These are phyloP conservation scores for Paraleonurus japonicus DNA, from an alignment of 257 asterid species.

Conservation along the genomic window DNA sequence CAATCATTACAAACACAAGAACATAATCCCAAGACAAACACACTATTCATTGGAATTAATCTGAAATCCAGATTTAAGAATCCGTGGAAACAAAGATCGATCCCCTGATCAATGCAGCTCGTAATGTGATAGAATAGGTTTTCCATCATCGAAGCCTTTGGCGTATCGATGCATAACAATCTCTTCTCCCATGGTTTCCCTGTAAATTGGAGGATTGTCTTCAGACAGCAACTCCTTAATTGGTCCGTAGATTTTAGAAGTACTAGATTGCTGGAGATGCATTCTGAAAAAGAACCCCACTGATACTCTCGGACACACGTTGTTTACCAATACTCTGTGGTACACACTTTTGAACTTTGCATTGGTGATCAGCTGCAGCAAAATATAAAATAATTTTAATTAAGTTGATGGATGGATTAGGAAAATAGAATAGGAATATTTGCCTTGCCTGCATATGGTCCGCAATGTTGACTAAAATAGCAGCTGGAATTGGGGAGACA, in stretches of 20 bases:
- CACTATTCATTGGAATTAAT: too few relatives aligned
- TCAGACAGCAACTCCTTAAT: conserved; percentile 34
- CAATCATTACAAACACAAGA: too few relatives aligned
- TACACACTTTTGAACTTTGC: conserved; percentile 39
- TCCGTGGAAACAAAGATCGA: too few relatives aligned
- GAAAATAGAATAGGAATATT: background rate
- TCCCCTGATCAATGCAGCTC: background rate
- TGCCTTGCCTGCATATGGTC: background rate
- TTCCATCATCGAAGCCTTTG: conserved; percentile 24
- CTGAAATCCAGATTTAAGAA: too few relatives aligned
- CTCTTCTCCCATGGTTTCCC: conserved; percentile 12
- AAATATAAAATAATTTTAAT: background rate
- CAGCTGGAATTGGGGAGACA: background rate
- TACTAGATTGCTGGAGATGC: conserved; percentile 24
- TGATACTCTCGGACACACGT: conserved; percentile 37
- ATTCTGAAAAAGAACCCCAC: conserved; percentile 34
- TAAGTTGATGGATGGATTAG: background rate
- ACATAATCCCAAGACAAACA: too few relatives aligned
- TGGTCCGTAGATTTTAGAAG: conserved; percentile 23
- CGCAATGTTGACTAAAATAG: background rate
- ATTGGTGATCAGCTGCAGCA: conserved; percentile 46
- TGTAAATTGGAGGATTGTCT: conserved; percentile 27
- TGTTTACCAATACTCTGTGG: conserved; percentile 43
- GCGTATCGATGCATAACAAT: background rate
- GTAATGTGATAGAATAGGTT: background rate